Evolutionary conservation across 2,329 filamentous ascomycete species (phyloP).

Genomic region (Chaetomium globosum): DNA sequence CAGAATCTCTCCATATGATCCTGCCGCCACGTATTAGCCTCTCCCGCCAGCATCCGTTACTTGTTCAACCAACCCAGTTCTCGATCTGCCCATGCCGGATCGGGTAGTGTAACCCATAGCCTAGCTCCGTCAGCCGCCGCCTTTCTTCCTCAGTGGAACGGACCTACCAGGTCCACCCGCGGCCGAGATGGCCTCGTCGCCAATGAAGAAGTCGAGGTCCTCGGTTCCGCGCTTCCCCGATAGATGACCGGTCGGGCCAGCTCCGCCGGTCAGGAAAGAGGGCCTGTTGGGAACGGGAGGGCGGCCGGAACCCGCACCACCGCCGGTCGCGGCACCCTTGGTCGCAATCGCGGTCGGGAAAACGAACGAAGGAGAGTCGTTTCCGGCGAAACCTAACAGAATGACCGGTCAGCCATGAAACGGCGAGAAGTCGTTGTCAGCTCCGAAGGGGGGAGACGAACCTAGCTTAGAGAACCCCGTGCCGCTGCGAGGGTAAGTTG

Average conservation of each 20-base stretch:
- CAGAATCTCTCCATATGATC: slow-evolving; percentile 99
- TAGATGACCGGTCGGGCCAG: slow-evolving; percentile 78
- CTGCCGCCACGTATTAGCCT: slow-evolving; percentile 47
- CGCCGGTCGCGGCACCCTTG: slow-evolving; percentile 73
- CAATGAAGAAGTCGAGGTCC: slow-evolving; percentile 98
- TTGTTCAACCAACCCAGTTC: slow-evolving; percentile 74
- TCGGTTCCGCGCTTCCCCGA: slow-evolving; percentile 94
- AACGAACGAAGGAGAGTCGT: slow-evolving; percentile 98
- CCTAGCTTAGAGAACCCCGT: slow-evolving; percentile 99
- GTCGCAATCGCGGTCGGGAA: slow-evolving; percentile 98
- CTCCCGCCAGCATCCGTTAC: neutral
- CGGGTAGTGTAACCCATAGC: slow-evolving; percentile 95
- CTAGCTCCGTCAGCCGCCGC: slow-evolving; percentile 47
- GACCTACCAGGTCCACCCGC: slow-evolving; percentile 65
- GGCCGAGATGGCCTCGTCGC: slow-evolving; percentile 88
- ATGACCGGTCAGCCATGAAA: slow-evolving; percentile 35
- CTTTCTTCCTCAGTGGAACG: neutral
- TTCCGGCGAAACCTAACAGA: slow-evolving; percentile 86
- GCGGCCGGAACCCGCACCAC: slow-evolving; percentile 78
- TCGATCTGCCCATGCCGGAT: slow-evolving; percentile 98
- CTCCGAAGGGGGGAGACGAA: slow-evolving; percentile 49
- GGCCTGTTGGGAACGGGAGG: slow-evolving; percentile 93
- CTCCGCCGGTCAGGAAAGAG: slow-evolving; percentile 88
- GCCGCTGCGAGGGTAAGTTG: slow-evolving; percentile 64
- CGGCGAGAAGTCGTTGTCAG: slow-evolving; percentile 9